Conservation (phyloP, 2,329 filamentous ascomycete species). For the Laburnicola sp. region DNA sequence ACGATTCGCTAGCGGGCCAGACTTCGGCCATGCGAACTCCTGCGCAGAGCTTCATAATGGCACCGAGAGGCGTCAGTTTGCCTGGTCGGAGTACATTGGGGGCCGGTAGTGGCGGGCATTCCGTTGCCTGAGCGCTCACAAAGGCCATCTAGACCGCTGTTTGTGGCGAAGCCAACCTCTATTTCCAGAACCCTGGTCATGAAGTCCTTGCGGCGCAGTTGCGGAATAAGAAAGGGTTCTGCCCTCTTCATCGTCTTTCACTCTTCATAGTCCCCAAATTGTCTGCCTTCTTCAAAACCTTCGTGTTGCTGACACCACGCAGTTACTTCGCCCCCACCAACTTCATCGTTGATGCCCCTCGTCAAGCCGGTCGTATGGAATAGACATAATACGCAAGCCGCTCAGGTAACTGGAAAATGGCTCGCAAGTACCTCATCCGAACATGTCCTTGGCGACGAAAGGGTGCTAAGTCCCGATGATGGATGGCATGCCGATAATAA, state of each 20-base stretch:
- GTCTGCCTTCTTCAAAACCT: background rate
- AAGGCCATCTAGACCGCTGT: background rate
- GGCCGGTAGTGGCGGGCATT: background rate
- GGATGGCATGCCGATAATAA: too few species aligned
- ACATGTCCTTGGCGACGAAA: too few species aligned
- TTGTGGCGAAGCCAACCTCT: background rate
- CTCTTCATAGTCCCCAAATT: background rate
- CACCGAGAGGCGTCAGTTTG: background rate
- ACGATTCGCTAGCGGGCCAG: background rate
- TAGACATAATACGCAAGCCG: too few species aligned
- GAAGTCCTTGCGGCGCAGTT: background rate
- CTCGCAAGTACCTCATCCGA: too few species aligned
- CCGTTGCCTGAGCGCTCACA: constrained; percentile 2
- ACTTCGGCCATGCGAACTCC: background rate
- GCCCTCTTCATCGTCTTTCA: background rate
- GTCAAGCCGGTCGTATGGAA: background rate
- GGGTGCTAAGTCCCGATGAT: too few species aligned
- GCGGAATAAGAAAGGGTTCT: background rate
- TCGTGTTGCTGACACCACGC: background rate
- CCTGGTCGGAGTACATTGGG: background rate
- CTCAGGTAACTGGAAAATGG: too few species aligned
- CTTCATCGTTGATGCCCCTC: too few species aligned
- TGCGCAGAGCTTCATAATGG: background rate
- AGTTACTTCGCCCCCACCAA: background rate
- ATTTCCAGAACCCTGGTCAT: background rate